Base-by-base conservation (phyloP, 306 rosid genomes). In the Begonia fuchsioides region DNA sequence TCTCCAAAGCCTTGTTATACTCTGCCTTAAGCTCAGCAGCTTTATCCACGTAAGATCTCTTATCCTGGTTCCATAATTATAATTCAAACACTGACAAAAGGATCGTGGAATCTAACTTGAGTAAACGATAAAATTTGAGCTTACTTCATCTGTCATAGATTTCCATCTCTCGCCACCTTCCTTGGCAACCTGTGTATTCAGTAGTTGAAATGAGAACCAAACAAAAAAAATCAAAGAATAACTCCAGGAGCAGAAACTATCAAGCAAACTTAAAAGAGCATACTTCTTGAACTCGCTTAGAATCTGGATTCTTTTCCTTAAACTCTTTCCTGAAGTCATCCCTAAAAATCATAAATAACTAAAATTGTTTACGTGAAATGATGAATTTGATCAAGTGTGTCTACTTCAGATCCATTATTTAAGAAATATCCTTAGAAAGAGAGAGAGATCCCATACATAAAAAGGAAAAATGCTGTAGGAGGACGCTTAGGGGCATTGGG, bases 161-260 rank as follows among this genome's bases (percentile, higher is more conserved):
- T 43, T 77, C 95, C 96, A 85, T 68, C 73, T 81, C 70, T 73
- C 94, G 48, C 95, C 98, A 44, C 75, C 93, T 56, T 82, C 85
- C 53, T 69, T 90, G 10, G 75, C 73, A 65, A 82, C 96, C 95
- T 84, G 50, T 3, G 48, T 0, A 5, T 3, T 15, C 3, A 13
- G 19, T 9, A 38, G 12, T 7, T 4, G 15, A 5, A 48, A 11
- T 12, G 17, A 38, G 13, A 8, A 26, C 35, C 8, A 26, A 26
- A 26, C n/a, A n/a, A n/a, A 26, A 5, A 26, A 26, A n/a, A n/a
- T n/a, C 8, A 4, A 26, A 26, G 35, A 26, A 26, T 26, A 26
- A 26, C 35, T 26, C 35, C 1, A 26, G 35, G 7, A 5, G 5
- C 7, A 6, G 7, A 17, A 35, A 32, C 6, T 12, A 9, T 3